Conservation (phyloP, 768 basidiomycete genomes). For the Pleurotus ostreatus region DNA sequence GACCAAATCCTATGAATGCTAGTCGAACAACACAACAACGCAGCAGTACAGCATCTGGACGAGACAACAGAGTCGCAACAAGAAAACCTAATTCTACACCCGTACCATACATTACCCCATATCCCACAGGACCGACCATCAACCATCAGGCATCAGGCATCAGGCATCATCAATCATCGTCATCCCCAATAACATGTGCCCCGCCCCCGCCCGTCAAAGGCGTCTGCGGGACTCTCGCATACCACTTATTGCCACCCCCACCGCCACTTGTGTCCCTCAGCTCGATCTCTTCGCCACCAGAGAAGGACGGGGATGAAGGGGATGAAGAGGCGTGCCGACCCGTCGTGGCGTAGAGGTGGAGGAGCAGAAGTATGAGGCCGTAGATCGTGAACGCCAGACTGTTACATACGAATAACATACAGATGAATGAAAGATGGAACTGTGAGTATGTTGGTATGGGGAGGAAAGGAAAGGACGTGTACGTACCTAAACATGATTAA, state of each 20-base stretch:
- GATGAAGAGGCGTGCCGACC: conserved; percentile 45
- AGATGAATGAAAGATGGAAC: not conserved
- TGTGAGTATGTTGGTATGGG: not conserved
- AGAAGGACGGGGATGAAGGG: conserved; percentile 5
- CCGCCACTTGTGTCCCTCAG: conserved; percentile 17
- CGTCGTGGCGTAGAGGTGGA: conserved; percentile 63
- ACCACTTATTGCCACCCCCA: conserved; percentile 12
- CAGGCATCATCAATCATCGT: conserved; percentile 25
- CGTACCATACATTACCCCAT: no score
- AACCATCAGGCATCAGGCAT: no score
- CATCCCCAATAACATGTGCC: conserved; percentile 27
- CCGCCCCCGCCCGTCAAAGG: not conserved
- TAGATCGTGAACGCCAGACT: conserved; percentile 80
- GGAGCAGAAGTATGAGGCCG: conserved; percentile 63
- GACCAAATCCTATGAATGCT: no score
- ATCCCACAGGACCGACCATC: no score
- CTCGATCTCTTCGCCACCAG: conserved; percentile 31
- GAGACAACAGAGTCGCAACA: no score
- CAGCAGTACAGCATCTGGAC: no score
- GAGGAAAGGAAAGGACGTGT: not conserved
- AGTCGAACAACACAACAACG: no score
- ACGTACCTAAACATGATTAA: conserved; percentile 77
- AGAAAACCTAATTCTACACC: no score
- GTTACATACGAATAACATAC: conserved; percentile 5
- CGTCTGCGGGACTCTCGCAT: conserved; percentile 12